Evolutionary conservation across 768 basidiomycete genomes (phyloP), one percentile per base, ranked within the genome.

Genomic region (Auriscalpium vulgare): DNA sequence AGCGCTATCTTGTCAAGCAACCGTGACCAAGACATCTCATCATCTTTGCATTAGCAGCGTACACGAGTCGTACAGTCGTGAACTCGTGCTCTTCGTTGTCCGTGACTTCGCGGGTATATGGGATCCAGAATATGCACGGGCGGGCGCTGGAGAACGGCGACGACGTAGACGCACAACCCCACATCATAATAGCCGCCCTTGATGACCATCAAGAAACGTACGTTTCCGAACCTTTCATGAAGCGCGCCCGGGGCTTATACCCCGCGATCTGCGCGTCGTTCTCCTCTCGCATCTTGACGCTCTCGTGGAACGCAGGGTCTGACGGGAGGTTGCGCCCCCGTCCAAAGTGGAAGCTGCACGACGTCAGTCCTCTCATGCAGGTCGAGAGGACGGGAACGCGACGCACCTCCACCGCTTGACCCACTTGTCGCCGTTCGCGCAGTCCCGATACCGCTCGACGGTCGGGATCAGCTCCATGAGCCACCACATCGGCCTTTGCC

Each of bases 401-500:
- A 70, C 85, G 56, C 60, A 88, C 88, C 74, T 73, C 68, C 75
- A 80, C 46, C 69, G 69, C 9, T 56, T 71, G 58, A 81, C 78
- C 86, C 85, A 88, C 14, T 61, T 63, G 2, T 82, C 80, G 29
- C 29, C 29, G 1, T 76, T 51, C 0, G 57, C 60, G 56, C 87
- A 82, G 64, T 88, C 87, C 75, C 76, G 84, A 17, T 71, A 66
- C 61, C 75, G 79, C 40, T 63, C 65, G 29, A 29, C 29, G 53
- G 76, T 63, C 14, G 85, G 88, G 0, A 88, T 34, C 23, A 88
- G 68, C 68, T 91, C 88, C 37, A 89, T 68, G 17, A 87, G 36
- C 87, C 85, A 86, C 88, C 88, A 91, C 1, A 72, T 4, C 21
- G 66, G 68, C 13, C 67, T 66, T 8, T 50, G 47, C 65, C 71